phyloP scores from a whole-genome alignment of 495 filamentous ascomycete species.

The Xylaria sp. region DNA sequence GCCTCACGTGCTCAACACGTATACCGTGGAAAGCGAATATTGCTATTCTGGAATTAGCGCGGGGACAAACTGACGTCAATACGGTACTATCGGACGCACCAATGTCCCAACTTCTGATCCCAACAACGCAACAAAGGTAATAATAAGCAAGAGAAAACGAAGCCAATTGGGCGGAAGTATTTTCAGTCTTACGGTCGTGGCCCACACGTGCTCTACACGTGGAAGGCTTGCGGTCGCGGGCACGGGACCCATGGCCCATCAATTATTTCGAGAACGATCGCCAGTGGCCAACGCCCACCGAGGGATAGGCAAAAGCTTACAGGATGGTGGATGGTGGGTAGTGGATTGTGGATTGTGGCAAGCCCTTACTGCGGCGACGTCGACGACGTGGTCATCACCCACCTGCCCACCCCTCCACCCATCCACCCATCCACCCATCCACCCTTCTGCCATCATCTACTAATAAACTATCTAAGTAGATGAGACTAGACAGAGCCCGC shows the following conservation, averaged over 20 bases:
- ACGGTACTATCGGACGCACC: neutral
- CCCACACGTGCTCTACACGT: neutral
- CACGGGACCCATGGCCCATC: neutral
- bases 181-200: neutral
- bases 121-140: neutral
- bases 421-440: no score
- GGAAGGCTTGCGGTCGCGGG: neutral
- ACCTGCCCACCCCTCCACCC: no score
- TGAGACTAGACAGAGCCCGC: neutral
- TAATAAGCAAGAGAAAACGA: neutral
- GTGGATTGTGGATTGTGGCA: neutral
- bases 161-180: neutral
- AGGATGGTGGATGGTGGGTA: no score
- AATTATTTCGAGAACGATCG: neutral
- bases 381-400: conserved; percentile 8
- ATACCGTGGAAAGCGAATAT: neutral
- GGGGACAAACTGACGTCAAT: neutral
- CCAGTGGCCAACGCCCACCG: neutral
- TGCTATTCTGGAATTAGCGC: neutral
- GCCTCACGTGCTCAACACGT: neutral
- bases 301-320: neutral
- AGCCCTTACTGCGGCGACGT: neutral
- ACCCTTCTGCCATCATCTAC: neutral
- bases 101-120: no score
- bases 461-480: neutral